Conservation (phyloP, 208 protist species). For the Trypanosoma vivax region DNA sequence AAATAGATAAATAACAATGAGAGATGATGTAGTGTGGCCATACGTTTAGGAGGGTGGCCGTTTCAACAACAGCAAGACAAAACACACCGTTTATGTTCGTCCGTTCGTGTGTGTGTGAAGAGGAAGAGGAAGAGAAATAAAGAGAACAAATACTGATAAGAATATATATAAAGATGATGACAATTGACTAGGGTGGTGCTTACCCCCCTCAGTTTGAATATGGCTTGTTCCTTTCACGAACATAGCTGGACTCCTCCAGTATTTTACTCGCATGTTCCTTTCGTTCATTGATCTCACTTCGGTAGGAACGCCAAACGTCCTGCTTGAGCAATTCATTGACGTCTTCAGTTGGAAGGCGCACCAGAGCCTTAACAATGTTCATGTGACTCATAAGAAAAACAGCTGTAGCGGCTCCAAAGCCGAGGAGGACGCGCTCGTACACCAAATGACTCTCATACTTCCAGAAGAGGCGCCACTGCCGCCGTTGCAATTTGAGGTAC, state of each 20-base stretch:
- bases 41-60: no score
- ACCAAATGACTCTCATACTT: constrained; percentile 71
- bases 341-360: constrained; percentile 74
- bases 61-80: no score
- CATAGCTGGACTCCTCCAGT: constrained; percentile 69
- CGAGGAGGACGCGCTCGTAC: constrained; percentile 38
- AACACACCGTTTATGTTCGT: no score
- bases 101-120: no score
- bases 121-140: constrained; percentile 5
- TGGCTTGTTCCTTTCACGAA: constrained; percentile 59
- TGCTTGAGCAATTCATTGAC: constrained; percentile 70
- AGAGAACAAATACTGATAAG: constrained; percentile 14
- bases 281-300: constrained; percentile 52
- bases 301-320: constrained; percentile 52
- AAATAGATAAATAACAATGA: no score
- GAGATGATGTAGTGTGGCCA: no score
- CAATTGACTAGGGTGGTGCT: neutral
- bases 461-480: constrained; percentile 45
- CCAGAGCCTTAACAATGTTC: constrained; percentile 33
- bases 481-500: constrained; percentile 39
- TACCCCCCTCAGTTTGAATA: neutral
- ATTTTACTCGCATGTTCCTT: constrained; percentile 68
- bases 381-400: constrained; percentile 46
- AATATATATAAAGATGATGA: no score
- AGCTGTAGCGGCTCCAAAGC: constrained; percentile 25